A percentile compares a stretch with the other conserved stretches of the same genome.
phyloP scores from a whole-genome alignment of 2,329 filamentous ascomycete species.

The Colletotrichum liriopes region DNA sequence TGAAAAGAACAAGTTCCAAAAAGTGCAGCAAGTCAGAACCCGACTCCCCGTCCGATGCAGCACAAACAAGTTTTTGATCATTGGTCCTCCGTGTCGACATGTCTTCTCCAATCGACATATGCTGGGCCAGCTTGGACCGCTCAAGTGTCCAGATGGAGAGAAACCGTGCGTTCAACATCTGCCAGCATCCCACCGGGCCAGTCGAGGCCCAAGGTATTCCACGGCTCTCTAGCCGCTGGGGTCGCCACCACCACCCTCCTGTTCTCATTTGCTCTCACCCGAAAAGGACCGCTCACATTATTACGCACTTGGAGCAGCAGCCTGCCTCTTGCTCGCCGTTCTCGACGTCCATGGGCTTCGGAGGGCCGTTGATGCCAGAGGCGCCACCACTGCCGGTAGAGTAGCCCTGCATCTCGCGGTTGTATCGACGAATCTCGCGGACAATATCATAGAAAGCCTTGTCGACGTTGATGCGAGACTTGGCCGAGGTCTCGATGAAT shows the following conservation, averaged over 20 bases:
- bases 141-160: slow-evolving; percentile 29
- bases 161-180: slow-evolving; percentile 36
- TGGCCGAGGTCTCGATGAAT: slow-evolving; percentile 99
- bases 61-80: slow-evolving; percentile 48
- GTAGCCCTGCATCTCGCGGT: slow-evolving; percentile 97
- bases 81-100: slow-evolving; percentile 36
- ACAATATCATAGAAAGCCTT: slow-evolving; percentile 99
- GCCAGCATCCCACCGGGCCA: slow-evolving; percentile 34
- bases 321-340: slow-evolving; percentile 78
- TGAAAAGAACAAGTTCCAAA: slow-evolving; percentile 40
- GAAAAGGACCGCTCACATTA: slow-evolving; percentile 77
- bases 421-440: slow-evolving; percentile 96
- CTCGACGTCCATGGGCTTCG: slow-evolving; percentile 85
- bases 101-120: slow-evolving; percentile 35
- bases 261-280: background rate
- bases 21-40: slow-evolving; percentile 52
- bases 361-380: slow-evolving; percentile 73
- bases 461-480: slow-evolving; percentile 98
- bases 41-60: slow-evolving; percentile 59
- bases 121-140: slow-evolving; percentile 37
- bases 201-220: slow-evolving; percentile 34
- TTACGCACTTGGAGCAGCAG: slow-evolving; percentile 88
- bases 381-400: slow-evolving; percentile 78
- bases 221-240: slow-evolving; percentile 29
- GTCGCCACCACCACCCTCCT: slow-evolving; percentile 18